Evolutionary conservation across 1,284 basidiomycete genomes (phyloP).

Genomic region (Cryptococcus hybrid): DNA sequence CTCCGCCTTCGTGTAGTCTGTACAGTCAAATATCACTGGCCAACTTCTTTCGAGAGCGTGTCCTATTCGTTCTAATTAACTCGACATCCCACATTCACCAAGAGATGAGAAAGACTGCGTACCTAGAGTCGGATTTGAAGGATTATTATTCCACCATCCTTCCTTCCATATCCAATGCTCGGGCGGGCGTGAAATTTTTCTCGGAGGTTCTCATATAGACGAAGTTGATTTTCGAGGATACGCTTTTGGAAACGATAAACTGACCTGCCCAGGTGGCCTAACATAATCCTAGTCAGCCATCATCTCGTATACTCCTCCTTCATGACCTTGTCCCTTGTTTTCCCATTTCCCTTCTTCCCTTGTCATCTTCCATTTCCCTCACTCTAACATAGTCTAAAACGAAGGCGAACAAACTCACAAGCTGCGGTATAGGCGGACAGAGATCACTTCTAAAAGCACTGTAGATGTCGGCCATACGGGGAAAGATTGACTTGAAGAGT

Average conservation of each 20-base stretch:
- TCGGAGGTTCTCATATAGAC: conserved; percentile 27
- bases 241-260: conserved; percentile 38
- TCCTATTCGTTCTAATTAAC: conserved; percentile 10
- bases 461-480: conserved; percentile 34
- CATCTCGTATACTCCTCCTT: too few species aligned
- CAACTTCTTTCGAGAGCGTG: conserved; percentile 43
- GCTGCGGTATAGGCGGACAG: conserved; percentile 22
- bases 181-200: conserved; percentile 28
- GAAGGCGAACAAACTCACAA: conserved; percentile 9
- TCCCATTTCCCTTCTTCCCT: too few species aligned
- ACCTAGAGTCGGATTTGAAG: conserved; percentile 36
- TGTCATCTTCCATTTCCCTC: too few species aligned
- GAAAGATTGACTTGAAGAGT: conserved; percentile 17
- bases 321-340: too few species aligned
- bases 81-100: not conserved
- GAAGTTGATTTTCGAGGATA: conserved; percentile 24
- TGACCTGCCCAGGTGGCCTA: conserved; percentile 43
- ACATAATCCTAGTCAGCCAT: not conserved
- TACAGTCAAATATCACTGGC: conserved; percentile 41
- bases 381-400: too few species aligned
- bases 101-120: conserved; percentile 4
- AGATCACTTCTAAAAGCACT: conserved; percentile 25
- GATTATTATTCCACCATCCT: conserved; percentile 34
- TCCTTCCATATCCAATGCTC: conserved; percentile 44
- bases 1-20: conserved; percentile 17